A percentile compares a stretch with the other conserved stretches of the same genome.
phyloP scores from a whole-genome alignment of 345 rosid species.

The Tarenaya hassleriana region DNA sequence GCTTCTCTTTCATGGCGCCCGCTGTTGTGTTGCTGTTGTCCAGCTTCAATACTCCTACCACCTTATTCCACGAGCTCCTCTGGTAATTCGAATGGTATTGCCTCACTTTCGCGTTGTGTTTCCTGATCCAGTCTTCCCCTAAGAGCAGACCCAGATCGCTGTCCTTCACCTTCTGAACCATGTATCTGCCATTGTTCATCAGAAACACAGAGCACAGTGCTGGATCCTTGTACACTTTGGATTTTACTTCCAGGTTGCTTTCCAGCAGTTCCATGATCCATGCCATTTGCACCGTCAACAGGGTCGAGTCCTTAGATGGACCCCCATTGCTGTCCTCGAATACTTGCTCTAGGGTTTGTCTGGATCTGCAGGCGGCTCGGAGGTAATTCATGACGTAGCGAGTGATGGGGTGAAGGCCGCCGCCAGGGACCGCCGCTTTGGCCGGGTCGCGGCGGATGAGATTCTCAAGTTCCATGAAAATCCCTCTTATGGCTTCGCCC shows the following conservation, averaged over 20 bases:
- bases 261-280: slow-evolving; percentile 95
- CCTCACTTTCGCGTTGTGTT: slow-evolving; percentile 65
- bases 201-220: slow-evolving; percentile 59
- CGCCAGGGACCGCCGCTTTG: slow-evolving; percentile 73
- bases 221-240: slow-evolving; percentile 64
- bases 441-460: slow-evolving; percentile 82
- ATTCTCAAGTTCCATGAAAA: slow-evolving; percentile 92
- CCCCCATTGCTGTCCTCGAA: slow-evolving; percentile 55
- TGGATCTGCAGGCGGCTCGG: slow-evolving; percentile 72
- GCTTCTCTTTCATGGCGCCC: slow-evolving; percentile 53
- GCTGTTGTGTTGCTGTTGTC: slow-evolving; percentile 36
- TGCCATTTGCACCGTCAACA: slow-evolving; percentile 60
- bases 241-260: slow-evolving; percentile 80
- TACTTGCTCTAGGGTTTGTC: slow-evolving; percentile 68
- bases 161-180: slow-evolving; percentile 77
- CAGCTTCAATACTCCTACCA: slow-evolving; percentile 47
- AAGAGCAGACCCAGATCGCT: slow-evolving; percentile 59
- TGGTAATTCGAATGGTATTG: slow-evolving; percentile 51
- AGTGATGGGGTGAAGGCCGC: slow-evolving; percentile 81
- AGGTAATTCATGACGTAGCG: slow-evolving; percentile 88
- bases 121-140: slow-evolving; percentile 82
- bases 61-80: slow-evolving; percentile 71
- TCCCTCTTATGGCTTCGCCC: slow-evolving; percentile 73
- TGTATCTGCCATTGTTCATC: slow-evolving; percentile 85
- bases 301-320: slow-evolving; percentile 43